These are phyloP conservation scores for Hygrocybe punicea DNA, from an alignment of 768 basidiomycete genomes.

Conservation along the genomic window DNA sequence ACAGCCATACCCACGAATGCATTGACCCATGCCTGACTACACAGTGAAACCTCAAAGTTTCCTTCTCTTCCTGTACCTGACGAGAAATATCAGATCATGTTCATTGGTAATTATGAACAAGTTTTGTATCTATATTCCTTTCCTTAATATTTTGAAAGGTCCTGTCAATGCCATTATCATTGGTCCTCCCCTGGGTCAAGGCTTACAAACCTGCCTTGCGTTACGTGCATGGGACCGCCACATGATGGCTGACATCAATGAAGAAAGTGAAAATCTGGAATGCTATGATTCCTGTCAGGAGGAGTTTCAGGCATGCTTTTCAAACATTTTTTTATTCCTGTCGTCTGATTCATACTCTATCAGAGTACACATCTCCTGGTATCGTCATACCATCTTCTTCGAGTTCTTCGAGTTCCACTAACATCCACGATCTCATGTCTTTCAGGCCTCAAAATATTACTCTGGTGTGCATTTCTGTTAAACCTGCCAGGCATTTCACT, in stretches of 20 bases:
- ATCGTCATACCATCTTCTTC: no score
- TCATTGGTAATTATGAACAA: neutral
- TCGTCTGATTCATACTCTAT: neutral
- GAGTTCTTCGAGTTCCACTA: no score
- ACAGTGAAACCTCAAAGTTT: neutral
- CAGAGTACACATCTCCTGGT: no score
- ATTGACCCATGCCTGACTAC: neutral
- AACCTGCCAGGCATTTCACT: no score
- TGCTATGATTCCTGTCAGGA: neutral
- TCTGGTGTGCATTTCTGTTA: no score
- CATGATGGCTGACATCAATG: neutral
- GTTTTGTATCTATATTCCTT: neutral
- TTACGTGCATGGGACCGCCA: neutral
- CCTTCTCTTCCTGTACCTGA: neutral
- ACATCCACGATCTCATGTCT: no score
- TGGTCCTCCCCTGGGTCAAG: neutral
- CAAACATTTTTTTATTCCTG: neutral
- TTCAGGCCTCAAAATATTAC: no score
- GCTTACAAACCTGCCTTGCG: neutral
- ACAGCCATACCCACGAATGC: neutral
- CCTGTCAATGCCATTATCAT: neutral
- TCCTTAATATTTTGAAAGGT: neutral
- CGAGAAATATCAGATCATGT: neutral
- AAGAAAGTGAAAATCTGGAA: neutral
- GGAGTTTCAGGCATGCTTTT: neutral